Conservation (phyloP, 2,329 filamentous ascomycete species). For the Trichoderma citrinoviride region DNA sequence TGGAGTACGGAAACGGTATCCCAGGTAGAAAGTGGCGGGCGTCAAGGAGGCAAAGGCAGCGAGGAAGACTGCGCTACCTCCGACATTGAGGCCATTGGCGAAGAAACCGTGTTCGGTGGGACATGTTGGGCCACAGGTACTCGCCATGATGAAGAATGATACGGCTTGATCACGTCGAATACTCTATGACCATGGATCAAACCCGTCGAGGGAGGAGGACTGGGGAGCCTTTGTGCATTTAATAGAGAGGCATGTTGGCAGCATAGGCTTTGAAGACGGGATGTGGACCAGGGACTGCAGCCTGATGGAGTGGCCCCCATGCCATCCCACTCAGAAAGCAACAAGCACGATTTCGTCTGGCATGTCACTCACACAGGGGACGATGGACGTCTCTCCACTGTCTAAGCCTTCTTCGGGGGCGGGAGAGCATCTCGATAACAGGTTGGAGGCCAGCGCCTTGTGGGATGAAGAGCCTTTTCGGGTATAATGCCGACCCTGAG, state of each 20-base stretch:
- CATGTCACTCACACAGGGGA: conserved; percentile 3
- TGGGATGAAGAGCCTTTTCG: background rate
- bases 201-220: background rate
- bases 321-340: background rate
- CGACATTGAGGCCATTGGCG: conserved; percentile 37
- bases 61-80: conserved; percentile 43
- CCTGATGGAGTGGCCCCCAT: background rate
- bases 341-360: background rate
- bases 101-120: conserved; percentile 40
- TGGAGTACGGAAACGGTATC: conserved; percentile 40
- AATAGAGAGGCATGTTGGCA: background rate
- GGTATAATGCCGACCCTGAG: conserved; percentile 5
- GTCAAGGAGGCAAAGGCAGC: conserved; percentile 41
- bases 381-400: conserved; percentile 3
- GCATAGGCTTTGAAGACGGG: background rate
- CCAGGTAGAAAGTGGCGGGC: conserved; percentile 39
- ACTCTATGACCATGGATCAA: conserved; percentile 20
- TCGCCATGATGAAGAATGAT: conserved; percentile 35
- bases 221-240: conserved; percentile 13
- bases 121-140: conserved; percentile 38
- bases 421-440: conserved; percentile 1
- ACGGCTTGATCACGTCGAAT: conserved; percentile 29
- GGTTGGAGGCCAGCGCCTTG: background rate
- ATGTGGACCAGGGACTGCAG: background rate
- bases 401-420: background rate